Evolutionary conservation across 495 filamentous ascomycete genomes (phyloP).

Genomic region (Aeminium ludgeri): DNA sequence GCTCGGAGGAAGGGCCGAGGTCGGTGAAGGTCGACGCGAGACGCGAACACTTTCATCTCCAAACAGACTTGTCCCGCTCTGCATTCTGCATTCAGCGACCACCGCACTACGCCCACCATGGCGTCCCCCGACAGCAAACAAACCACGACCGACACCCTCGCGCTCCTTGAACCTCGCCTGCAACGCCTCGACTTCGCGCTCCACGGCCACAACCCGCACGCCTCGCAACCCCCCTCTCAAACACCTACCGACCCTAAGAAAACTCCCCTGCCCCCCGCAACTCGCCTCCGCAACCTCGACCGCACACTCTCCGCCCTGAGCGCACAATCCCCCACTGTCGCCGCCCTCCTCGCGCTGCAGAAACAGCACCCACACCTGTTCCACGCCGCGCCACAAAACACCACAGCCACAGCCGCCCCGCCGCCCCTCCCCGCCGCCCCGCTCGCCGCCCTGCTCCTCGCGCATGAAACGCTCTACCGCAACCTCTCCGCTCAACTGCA

Average conservation of each 20-base stretch:
- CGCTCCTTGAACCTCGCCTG: slow-evolving; percentile 61
- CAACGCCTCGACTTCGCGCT: slow-evolving; percentile 57
- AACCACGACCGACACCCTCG: slow-evolving; percentile 44
- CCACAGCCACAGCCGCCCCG: neutral
- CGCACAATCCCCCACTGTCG: slow-evolving; percentile 10
- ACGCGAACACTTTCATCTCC: too few relatives aligned
- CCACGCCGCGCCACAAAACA: slow-evolving; percentile 20
- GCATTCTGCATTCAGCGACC: too few relatives aligned
- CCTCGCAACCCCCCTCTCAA: too few relatives aligned
- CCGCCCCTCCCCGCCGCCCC: slow-evolving; percentile 19
- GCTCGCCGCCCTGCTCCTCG: slow-evolving; percentile 52
- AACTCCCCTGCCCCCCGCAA: too few relatives aligned
- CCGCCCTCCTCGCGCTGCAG: slow-evolving; percentile 28
- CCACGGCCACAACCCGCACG: slow-evolving; percentile 39
- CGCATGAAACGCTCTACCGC: slow-evolving; percentile 61
- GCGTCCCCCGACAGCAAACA: too few relatives aligned
- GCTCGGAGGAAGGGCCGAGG: too few relatives aligned
- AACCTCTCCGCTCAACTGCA: slow-evolving; percentile 61
- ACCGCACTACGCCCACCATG: too few relatives aligned
- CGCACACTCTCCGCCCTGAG: slow-evolving; percentile 21
- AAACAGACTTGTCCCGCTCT: too few relatives aligned
- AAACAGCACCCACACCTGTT: slow-evolving; percentile 43
- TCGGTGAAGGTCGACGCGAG: too few relatives aligned
- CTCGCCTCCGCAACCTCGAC: slow-evolving; percentile 48
- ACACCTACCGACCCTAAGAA: too few relatives aligned